These are phyloP conservation scores for Streptanthus diversifolius DNA, from an alignment of 345 rosid genomes.

Conservation along the genomic window DNA sequence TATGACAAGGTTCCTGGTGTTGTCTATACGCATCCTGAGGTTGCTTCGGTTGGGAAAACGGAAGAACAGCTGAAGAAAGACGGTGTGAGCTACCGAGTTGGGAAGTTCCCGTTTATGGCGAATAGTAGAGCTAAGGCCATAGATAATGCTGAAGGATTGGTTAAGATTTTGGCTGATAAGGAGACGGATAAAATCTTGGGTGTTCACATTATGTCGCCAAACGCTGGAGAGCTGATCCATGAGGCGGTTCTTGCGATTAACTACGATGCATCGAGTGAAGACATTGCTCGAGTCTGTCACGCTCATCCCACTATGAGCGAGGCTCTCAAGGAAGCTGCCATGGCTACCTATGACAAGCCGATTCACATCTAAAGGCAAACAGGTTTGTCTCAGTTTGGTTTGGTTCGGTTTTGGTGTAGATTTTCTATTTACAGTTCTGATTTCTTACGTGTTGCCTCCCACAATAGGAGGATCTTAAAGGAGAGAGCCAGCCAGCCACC, in stretches of 20 bases:
- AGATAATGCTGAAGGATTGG: conserved; percentile 80
- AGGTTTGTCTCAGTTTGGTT: conserved; percentile 21
- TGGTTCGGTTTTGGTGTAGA: background rate
- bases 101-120: conserved; percentile 85
- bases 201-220: conserved; percentile 86
- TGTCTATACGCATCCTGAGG: conserved; percentile 87
- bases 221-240: conserved; percentile 86
- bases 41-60: conserved; percentile 87
- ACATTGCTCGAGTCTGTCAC: conserved; percentile 93
- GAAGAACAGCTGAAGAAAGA: conserved; percentile 92
- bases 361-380: conserved; percentile 56
- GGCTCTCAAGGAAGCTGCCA: conserved; percentile 99
- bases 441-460: background rate
- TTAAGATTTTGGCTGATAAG: conserved; percentile 78
- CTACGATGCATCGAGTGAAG: conserved; percentile 78
- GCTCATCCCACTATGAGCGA: conserved; percentile 99
- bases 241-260: conserved; percentile 76
- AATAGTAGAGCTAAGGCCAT: conserved; percentile 99
- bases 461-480: conserved; percentile 9
- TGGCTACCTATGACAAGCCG: conserved; percentile 99
- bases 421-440: background rate
- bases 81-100: conserved; percentile 62
- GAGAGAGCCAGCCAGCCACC: conserved; percentile 10
- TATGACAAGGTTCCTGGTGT: conserved; percentile 89
- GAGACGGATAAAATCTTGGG: conserved; percentile 82